Evolutionary conservation across 1,284 basidiomycete genomes (phyloP).

Genomic region (Peniophora sp.): DNA sequence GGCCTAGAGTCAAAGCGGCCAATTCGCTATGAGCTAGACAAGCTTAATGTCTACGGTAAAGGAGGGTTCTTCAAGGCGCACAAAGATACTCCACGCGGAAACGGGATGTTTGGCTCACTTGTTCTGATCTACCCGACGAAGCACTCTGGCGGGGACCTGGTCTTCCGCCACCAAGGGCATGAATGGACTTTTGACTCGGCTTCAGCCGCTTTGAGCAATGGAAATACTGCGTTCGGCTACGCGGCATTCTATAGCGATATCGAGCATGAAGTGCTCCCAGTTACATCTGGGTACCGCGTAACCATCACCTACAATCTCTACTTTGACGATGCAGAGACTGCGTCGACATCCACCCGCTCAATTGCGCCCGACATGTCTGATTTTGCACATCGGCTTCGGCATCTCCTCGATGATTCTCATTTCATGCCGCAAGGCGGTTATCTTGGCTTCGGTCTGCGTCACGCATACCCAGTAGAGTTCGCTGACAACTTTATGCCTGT

Average conservation of each 20-base stretch:
- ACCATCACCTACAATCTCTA: constrained; percentile 33
- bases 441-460: constrained; percentile 25
- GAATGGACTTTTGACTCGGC: constrained; percentile 28
- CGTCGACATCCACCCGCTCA: not conserved
- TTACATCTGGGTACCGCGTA: constrained; percentile 29
- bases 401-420: constrained; percentile 14
- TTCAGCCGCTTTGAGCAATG: constrained; percentile 8
- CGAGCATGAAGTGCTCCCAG: constrained; percentile 32
- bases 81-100: constrained; percentile 30
- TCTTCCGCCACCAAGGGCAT: constrained; percentile 22
- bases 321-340: constrained; percentile 10
- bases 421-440: constrained; percentile 23
- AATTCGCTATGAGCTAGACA: constrained; percentile 17
- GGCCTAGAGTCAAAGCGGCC: constrained; percentile 6
- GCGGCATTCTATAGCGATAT: constrained; percentile 35
- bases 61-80: constrained; percentile 35
- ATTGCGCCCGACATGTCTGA: constrained; percentile 7
- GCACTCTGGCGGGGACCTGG: constrained; percentile 31
- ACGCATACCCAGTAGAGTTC: constrained; percentile 18
- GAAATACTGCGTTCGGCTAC: constrained; percentile 18
- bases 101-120: constrained; percentile 37
- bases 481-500: not conserved
- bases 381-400: constrained; percentile 11
- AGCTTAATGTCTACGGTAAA: constrained; percentile 23
- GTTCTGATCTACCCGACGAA: constrained; percentile 32